phyloP scores from a whole-genome alignment of 2,329 filamentous ascomycete species.

The Trichoderma koningiopsis region DNA sequence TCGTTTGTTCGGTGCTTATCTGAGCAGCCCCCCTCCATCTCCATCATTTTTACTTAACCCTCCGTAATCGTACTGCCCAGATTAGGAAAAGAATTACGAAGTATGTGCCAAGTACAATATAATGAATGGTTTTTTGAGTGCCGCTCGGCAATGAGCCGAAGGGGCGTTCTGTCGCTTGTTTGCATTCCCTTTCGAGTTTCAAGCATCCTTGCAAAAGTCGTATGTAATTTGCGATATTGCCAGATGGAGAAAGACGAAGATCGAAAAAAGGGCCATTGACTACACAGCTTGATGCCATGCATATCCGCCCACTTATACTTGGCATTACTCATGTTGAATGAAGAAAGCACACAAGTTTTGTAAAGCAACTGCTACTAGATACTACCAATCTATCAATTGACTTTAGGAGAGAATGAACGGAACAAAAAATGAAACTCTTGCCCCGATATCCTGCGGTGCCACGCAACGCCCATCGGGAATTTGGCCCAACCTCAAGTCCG shows the following conservation, averaged over 20 bases:
- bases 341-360: too few species aligned
- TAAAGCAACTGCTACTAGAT: too few species aligned
- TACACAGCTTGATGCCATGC: not conserved
- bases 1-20: not conserved
- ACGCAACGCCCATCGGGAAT: not conserved
- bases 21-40: not conserved
- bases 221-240: not conserved
- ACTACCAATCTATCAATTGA: too few species aligned
- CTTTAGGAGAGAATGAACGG: too few species aligned
- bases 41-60: not conserved
- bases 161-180: not conserved
- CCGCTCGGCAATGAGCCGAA: constrained; percentile 22
- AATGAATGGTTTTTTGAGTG: not conserved
- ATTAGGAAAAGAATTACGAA: constrained; percentile 1
- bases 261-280: not conserved
- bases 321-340: too few species aligned
- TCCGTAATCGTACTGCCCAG: constrained; percentile 3
- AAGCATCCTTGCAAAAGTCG: not conserved
- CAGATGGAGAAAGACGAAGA: not conserved
- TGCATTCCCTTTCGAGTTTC: not conserved
- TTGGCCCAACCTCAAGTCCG: constrained; percentile 11
- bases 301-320: not conserved
- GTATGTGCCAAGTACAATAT: too few species aligned
- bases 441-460: not conserved
- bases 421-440: too few species aligned